Evolutionary conservation across 169 alveolate species (phyloP).

Genomic region (Theileria parva): DNA sequence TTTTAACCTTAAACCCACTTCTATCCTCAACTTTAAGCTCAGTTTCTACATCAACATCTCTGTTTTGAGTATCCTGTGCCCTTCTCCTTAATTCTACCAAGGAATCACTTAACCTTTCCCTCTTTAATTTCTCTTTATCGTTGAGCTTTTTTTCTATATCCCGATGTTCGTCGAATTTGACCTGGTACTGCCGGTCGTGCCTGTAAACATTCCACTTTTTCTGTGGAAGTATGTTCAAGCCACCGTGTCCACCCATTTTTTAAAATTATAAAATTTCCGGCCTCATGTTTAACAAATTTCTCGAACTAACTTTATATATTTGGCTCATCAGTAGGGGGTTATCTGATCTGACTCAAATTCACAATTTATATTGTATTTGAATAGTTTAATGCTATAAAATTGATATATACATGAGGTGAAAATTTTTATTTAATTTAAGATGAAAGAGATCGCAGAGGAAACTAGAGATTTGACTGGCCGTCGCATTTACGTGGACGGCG

Average conservation of each 20-base stretch:
- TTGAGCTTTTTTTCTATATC: conserved; percentile 51
- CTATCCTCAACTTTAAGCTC: not conserved
- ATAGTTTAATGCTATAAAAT: conserved; percentile 12
- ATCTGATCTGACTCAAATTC: not conserved
- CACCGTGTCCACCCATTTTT: conserved; percentile 92
- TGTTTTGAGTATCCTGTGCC: conserved; percentile 43
- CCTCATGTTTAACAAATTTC: not conserved
- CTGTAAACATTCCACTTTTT: conserved; percentile 90
- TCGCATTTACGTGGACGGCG: conserved; percentile 92
- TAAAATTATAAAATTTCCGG: not conserved
- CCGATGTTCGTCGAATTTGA: conserved; percentile 76
- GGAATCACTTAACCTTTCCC: conserved; percentile 42
- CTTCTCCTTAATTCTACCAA: conserved; percentile 55
- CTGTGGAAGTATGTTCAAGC: conserved; percentile 88
- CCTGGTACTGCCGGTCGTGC: conserved; percentile 81
- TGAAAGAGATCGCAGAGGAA: not conserved
- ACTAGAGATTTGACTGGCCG: not conserved
- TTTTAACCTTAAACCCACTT: not conserved
- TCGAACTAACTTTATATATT: not conserved
- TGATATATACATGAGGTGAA: not conserved
- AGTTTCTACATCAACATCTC: not conserved
- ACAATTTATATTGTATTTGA: not conserved
- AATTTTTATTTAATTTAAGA: not conserved
- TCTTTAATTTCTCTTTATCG: conserved; percentile 29
- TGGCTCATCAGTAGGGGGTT: not conserved